Base-by-base conservation (phyloP, 78 protist genomes). In the Reticulomyxa filosa region DNA sequence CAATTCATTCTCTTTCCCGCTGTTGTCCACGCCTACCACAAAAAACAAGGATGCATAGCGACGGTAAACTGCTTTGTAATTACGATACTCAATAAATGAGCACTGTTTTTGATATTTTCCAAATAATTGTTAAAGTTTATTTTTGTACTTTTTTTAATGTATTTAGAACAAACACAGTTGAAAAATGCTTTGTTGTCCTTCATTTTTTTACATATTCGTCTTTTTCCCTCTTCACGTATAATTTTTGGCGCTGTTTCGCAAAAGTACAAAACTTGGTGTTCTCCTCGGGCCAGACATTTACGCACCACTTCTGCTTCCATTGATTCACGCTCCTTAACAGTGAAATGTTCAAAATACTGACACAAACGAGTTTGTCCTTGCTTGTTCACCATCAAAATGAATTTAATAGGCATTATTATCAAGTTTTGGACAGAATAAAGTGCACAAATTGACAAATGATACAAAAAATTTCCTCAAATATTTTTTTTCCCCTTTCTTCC, bases 321-420 rank as follows among this genome's bases (percentile, higher is more conserved):
- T 55, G 59, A 29, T 20, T 29, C 59, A 10, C 93, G 30, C 37
- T 85, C 81, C 0, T 68, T 64, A 25, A 81, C 78, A 27, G 78
- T 53, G n/a, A 74, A 38, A 33, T 52, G 38, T 2, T 79, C 65
- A 70, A 78, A 78, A 42, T 92, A 89, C 62, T 87, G 90, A 11
- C 94, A 69, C 11, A 92, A 74, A 33, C 97, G 76, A 11, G 94
- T 88, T 57, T 88, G 90, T 17, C 95, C 95, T 55, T 83, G 89
- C 55, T 83, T 87, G 72, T 92, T 92, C 8, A 86, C 94, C 10
- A 92, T 48, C 26, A 89, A 50, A 38, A 92, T 67, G 79, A 85
- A 92, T 48, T 75, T 76, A 11, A 91, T 83, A 69, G 11, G 10
- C 59, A 55, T 55, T 10, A 32, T 55, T 42, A n/a, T 17, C 29